These are phyloP conservation scores for Raffaelea arxii DNA, from an alignment of 2,329 filamentous ascomycete genomes.

Conservation along the genomic window DNA sequence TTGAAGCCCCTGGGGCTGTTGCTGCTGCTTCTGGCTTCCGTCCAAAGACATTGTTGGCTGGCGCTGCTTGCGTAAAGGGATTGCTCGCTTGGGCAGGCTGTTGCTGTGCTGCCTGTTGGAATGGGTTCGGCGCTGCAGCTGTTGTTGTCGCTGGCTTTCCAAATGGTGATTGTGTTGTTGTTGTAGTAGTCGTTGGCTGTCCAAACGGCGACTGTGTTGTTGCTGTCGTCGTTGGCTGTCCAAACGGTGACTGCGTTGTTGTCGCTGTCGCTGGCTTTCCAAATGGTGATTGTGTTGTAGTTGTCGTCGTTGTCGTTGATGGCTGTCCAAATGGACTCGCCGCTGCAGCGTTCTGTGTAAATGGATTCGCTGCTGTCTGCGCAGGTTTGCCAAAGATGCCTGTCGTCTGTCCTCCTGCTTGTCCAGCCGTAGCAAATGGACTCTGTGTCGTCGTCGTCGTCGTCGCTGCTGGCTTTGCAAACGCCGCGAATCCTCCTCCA, in stretches of 20 bases:
- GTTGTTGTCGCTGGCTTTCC: background rate
- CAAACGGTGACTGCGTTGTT: background rate
- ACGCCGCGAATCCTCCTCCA: too few species aligned
- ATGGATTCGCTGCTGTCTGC: background rate
- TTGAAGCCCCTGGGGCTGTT: slow-evolving; percentile 15
- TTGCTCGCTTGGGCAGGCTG: too few species aligned
- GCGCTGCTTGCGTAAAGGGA: too few species aligned
- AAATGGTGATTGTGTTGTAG: background rate
- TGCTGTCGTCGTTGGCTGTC: background rate
- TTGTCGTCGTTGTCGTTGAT: background rate
- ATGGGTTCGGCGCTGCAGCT: slow-evolving; percentile 3
- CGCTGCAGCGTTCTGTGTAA: background rate
- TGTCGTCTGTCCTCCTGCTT: too few species aligned
- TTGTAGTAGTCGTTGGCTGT: background rate
- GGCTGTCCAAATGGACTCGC: slow-evolving; percentile 1
- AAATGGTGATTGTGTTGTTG: background rate
- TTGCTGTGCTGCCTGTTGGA: slow-evolving; percentile 3
- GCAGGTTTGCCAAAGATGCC: slow-evolving; percentile 5
- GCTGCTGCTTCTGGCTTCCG: background rate
- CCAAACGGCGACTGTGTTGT: background rate
- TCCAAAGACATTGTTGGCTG: background rate
- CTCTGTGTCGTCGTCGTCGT: too few species aligned
- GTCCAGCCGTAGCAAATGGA: too few species aligned
- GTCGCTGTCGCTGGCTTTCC: background rate
- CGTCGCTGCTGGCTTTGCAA: too few species aligned